These are phyloP conservation scores for Apophysomyces elegans DNA, from an alignment of 371 early-diverging fungal species.

Conservation along the genomic window DNA sequence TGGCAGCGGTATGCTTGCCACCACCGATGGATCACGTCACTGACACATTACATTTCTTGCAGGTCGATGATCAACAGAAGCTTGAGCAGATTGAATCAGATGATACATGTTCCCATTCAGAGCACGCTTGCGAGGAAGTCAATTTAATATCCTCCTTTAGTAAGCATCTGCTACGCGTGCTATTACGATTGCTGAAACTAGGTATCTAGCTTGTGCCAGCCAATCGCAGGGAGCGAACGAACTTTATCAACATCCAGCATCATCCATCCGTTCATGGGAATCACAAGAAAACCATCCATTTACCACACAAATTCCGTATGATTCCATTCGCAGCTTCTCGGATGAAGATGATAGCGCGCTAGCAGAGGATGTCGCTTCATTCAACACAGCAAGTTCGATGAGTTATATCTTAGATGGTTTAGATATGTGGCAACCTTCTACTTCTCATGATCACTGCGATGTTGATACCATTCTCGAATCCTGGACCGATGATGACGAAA, in stretches of 20 bases:
- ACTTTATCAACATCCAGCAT: not conserved
- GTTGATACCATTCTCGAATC: conserved; percentile 4
- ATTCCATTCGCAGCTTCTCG: not conserved
- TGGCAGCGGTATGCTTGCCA: not conserved
- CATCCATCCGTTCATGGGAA: not conserved
- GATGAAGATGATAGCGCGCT: not conserved
- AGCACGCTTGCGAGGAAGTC: not conserved
- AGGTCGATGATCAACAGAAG: not conserved
- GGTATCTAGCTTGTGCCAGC: not conserved
- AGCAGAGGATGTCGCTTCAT: not conserved
- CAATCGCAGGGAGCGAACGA: not conserved
- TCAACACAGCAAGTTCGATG: not conserved
- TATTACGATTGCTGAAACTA: not conserved
- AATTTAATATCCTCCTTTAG: not conserved
- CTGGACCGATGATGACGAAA: not conserved
- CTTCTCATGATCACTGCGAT: not conserved
- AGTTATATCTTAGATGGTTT: conserved; percentile 3
- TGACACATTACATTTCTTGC: no score
- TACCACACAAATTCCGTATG: not conserved
- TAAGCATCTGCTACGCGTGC: not conserved
- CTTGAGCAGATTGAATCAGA: not conserved
- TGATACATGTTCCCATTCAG: not conserved
- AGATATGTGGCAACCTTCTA: not conserved
- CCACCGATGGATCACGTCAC: no score
- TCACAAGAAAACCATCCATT: not conserved